Evolutionary conservation across 768 basidiomycete species (phyloP).

Genomic region (Termitomyces sp.): DNA sequence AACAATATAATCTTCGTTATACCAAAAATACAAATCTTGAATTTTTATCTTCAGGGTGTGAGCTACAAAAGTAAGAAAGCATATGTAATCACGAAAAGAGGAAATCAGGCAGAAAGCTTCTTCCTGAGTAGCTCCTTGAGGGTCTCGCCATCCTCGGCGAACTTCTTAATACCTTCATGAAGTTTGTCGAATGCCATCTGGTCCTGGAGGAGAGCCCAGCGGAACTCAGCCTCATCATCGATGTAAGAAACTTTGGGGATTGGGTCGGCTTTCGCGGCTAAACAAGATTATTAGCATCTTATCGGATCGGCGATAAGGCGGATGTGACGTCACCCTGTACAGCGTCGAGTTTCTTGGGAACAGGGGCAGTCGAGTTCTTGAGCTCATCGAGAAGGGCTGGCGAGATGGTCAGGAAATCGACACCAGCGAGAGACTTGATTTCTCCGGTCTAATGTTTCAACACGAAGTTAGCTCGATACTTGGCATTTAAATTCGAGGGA

Average conservation of each 20-base stretch:
- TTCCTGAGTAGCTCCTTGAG: slow-evolving; percentile 79
- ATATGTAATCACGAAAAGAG: not conserved
- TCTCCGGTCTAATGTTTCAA: slow-evolving; percentile 62
- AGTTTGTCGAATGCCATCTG: slow-evolving; percentile 99
- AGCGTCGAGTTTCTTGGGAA: slow-evolving; percentile 84
- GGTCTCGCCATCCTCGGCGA: slow-evolving; percentile 90
- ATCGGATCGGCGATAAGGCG: slow-evolving; percentile 1
- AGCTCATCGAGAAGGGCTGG: slow-evolving; percentile 91
- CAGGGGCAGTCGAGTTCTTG: slow-evolving; percentile 68
- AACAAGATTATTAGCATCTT: not conserved
- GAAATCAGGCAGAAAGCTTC: slow-evolving; percentile 52
- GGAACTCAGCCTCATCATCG: slow-evolving; percentile 95
- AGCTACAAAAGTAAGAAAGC: not conserved
- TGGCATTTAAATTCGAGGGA: slow-evolving; percentile 4
- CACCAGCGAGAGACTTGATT: slow-evolving; percentile 92
- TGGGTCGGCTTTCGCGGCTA: slow-evolving; percentile 54
- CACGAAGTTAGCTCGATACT: not conserved
- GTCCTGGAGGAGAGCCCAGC: slow-evolving; percentile 90
- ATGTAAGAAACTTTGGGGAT: slow-evolving; percentile 81
- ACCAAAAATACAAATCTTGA: not conserved
- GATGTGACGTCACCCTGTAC: slow-evolving; percentile 43
- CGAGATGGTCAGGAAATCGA: slow-evolving; percentile 96
- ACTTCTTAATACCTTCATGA: slow-evolving; percentile 98
- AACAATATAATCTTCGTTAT: not conserved
- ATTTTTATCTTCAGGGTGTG: not conserved